phyloP scores from a whole-genome alignment of 345 rosid genomes.

The Arabis alpina region DNA sequence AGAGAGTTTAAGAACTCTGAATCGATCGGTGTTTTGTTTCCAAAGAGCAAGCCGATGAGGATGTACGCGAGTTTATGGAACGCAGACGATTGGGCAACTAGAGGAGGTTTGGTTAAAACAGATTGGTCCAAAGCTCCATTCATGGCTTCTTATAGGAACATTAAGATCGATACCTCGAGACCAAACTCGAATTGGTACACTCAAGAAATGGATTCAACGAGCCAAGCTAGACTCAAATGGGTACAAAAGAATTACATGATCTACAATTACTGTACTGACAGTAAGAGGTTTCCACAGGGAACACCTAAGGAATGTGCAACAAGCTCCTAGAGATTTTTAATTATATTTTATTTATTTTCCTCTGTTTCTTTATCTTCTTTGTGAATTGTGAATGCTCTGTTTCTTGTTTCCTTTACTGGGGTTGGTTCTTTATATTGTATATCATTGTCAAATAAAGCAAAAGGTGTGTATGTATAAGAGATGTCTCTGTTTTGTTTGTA shows the following conservation, averaged over 20 bases:
- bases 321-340: slow-evolving; percentile 7
- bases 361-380: slow-evolving; percentile 21
- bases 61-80: slow-evolving; percentile 64
- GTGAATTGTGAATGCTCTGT: slow-evolving; percentile 37
- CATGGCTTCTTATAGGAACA: slow-evolving; percentile 47
- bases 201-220: slow-evolving; percentile 46
- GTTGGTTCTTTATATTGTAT: slow-evolving; percentile 31
- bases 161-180: slow-evolving; percentile 41
- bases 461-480: slow-evolving; percentile 20
- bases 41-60: slow-evolving; percentile 67
- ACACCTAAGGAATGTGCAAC: slow-evolving; percentile 41
- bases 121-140: slow-evolving; percentile 63
- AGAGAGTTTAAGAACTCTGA: slow-evolving; percentile 65
- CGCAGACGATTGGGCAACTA: slow-evolving; percentile 68
- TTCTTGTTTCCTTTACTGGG: not conserved
- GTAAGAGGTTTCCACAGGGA: slow-evolving; percentile 47
- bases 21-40: slow-evolving; percentile 54
- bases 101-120: slow-evolving; percentile 63
- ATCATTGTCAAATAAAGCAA: slow-evolving; percentile 30
- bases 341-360: slow-evolving; percentile 2
- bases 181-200: slow-evolving; percentile 47
- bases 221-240: slow-evolving; percentile 54
- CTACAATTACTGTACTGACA: slow-evolving; percentile 51
- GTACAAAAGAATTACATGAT: slow-evolving; percentile 56
- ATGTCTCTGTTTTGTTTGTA: slow-evolving; percentile 27